Evolutionary conservation across 192 early-diverging fungal species (phyloP).

Genomic region (Cetraspora pellucida): DNA sequence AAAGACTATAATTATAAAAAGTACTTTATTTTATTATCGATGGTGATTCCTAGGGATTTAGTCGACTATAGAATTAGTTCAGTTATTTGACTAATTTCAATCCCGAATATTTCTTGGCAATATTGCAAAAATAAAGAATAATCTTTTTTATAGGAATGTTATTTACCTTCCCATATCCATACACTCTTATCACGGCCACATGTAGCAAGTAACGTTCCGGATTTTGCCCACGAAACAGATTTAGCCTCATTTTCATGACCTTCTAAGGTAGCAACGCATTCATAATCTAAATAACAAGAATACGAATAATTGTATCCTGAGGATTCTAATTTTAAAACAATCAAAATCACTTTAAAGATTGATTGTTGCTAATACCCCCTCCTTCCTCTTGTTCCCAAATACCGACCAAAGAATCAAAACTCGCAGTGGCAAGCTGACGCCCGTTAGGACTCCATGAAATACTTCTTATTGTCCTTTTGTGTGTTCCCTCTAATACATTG

Average conservation of each 20-base stretch:
- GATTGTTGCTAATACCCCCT: constrained; percentile 36
- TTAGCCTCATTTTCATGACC: constrained; percentile 99
- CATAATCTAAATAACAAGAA: constrained; percentile 63
- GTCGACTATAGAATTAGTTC: no score
- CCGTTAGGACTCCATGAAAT: constrained; percentile 81
- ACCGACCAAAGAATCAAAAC: constrained; percentile 91
- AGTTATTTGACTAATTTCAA: no score
- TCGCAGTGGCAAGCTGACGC: constrained; percentile 76
- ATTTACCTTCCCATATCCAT: constrained; percentile 95
- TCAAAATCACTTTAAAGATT: background rate
- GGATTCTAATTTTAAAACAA: background rate
- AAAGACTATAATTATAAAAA: no score
- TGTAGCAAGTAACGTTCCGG: constrained; percentile 85
- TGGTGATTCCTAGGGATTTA: no score
- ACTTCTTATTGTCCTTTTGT: constrained; percentile 91
- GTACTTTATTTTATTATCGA: no score
- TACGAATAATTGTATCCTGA: background rate
- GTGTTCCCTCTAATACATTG: constrained; percentile 77
- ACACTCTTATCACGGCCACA: constrained; percentile 97
- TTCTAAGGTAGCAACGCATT: constrained; percentile 92
- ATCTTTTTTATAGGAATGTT: background rate
- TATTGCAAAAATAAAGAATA: no score
- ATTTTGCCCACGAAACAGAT: constrained; percentile 82
- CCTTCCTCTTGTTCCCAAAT: constrained; percentile 84
- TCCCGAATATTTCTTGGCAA: no score